phyloP scores from a whole-genome alignment of 2,329 filamentous ascomycete genomes.

The Cladosporium halotolerans region DNA sequence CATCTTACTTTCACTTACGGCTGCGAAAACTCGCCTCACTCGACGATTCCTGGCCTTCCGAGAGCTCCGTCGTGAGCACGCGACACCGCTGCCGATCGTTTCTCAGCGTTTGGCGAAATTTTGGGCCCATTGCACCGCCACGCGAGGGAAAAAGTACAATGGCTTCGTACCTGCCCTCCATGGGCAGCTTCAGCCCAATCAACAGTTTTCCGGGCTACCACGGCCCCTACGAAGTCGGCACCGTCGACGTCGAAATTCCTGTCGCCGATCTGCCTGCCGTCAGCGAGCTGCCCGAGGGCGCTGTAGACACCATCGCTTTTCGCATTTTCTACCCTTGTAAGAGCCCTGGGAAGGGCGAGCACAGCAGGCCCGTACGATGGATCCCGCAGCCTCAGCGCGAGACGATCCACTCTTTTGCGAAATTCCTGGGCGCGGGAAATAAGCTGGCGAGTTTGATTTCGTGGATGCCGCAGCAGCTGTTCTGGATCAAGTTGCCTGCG shows the following conservation, averaged over 20 bases:
- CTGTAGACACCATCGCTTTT: constrained; percentile 68
- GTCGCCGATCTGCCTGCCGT: constrained; percentile 51
- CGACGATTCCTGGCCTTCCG: too few species aligned
- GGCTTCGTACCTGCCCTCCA: constrained; percentile 6
- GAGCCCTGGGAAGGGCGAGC: constrained; percentile 27
- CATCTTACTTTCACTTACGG: background rate
- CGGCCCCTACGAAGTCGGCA: constrained; percentile 72
- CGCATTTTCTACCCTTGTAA: constrained; percentile 73
- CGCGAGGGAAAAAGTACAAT: background rate
- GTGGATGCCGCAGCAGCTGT: constrained; percentile 56
- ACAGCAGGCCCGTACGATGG: constrained; percentile 63
- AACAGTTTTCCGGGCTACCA: constrained; percentile 69
- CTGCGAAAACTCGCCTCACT: background rate
- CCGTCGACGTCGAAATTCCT: constrained; percentile 74
- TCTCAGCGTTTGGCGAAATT: background rate
- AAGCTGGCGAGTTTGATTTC: constrained; percentile 23
- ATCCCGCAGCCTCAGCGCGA: constrained; percentile 69
- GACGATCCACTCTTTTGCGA: constrained; percentile 67
- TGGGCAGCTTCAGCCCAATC: constrained; percentile 50
- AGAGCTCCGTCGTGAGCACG: background rate
- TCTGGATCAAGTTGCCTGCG: constrained; percentile 67
- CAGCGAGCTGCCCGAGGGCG: constrained; percentile 48
- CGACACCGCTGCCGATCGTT: constrained; percentile 6
- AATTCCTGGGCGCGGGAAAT: constrained; percentile 62
- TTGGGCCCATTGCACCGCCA: background rate